Evolutionary conservation across 805 yeast species (phyloP).

Genomic region (Teunomyces cretensis): DNA sequence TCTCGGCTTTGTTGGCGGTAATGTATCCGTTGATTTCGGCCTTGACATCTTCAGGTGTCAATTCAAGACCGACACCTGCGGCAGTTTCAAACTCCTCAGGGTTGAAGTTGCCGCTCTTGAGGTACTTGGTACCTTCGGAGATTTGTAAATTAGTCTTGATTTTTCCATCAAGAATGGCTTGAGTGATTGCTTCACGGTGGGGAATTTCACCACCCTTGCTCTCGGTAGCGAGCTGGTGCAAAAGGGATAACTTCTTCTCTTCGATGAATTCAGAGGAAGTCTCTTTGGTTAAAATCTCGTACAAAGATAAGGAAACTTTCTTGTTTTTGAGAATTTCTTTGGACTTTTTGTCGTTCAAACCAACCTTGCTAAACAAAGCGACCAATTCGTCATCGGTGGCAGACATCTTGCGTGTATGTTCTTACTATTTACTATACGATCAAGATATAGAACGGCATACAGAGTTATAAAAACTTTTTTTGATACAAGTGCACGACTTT

Average conservation of each 20-base stretch:
- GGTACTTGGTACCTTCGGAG: conserved; percentile 75
- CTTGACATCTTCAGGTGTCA: conserved; percentile 66
- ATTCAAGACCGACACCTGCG: conserved; percentile 77
- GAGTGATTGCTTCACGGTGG: conserved; percentile 52
- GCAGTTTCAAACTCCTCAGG: conserved; percentile 52
- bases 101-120: conserved; percentile 51
- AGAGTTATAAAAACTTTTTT: neutral
- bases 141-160: conserved; percentile 72
- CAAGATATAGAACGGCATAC: neutral
- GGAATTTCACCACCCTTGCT: conserved; percentile 58
- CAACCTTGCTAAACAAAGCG: conserved; percentile 46
- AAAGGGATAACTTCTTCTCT: conserved; percentile 59
- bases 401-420: conserved; percentile 9
- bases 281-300: conserved; percentile 53
- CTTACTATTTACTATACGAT: neutral
- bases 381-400: conserved; percentile 30
- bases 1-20: conserved; percentile 54
- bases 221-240: conserved; percentile 77
- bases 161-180: conserved; percentile 63
- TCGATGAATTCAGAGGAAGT: conserved; percentile 27
- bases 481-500: neutral
- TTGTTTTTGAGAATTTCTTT: conserved; percentile 82
- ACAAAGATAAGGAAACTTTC: conserved; percentile 74
- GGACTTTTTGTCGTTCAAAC: conserved; percentile 71
- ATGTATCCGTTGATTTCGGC: conserved; percentile 59